Conservation (phyloP, 768 basidiomycete genomes). For the Tephrocybe sp. region DNA sequence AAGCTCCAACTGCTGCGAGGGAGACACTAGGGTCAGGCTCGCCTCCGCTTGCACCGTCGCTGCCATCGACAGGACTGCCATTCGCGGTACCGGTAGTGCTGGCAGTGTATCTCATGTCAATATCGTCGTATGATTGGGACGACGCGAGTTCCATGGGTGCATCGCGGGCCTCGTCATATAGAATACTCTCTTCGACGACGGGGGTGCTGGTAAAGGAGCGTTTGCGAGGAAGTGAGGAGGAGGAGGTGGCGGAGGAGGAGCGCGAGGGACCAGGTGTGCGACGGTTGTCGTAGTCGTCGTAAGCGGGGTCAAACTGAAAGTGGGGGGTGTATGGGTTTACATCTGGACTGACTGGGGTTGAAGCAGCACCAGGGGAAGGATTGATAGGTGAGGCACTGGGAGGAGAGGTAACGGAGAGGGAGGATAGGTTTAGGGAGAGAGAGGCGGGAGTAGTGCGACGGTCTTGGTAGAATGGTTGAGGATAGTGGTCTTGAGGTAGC, state of each 20-base stretch:
- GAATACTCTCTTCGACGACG: slow-evolving; percentile 36
- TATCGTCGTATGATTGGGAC: slow-evolving; percentile 51
- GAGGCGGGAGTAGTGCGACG: slow-evolving; percentile 29
- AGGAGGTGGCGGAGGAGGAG: slow-evolving; percentile 47
- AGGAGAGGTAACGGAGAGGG: slow-evolving; percentile 66
- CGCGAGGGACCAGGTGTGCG: slow-evolving; percentile 27
- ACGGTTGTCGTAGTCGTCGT: slow-evolving; percentile 32
- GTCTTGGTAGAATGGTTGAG: neutral
- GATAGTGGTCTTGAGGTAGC: slow-evolving; percentile 11
- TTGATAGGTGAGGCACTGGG: slow-evolving; percentile 65
- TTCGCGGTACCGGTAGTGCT: slow-evolving; percentile 18
- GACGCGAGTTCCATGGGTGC: slow-evolving; percentile 34
- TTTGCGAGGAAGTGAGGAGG: slow-evolving; percentile 63
- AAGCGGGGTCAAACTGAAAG: slow-evolving; percentile 53
- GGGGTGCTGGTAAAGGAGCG: slow-evolving; percentile 59
- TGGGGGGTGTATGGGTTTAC: slow-evolving; percentile 40
- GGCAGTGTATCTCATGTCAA: slow-evolving; percentile 22
- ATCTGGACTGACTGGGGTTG: slow-evolving; percentile 63
- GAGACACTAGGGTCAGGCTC: slow-evolving; percentile 26
- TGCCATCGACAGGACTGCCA: slow-evolving; percentile 46
- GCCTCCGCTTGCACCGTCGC: slow-evolving; percentile 40
- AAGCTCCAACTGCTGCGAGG: slow-evolving; percentile 36
- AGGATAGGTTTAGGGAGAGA: slow-evolving; percentile 68
- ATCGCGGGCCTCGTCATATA: slow-evolving; percentile 41
- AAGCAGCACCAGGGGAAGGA: slow-evolving; percentile 42